Evolutionary conservation across 1,139 yeast genomes (phyloP).

Genomic region (Nakaseomyces bracarensis): DNA sequence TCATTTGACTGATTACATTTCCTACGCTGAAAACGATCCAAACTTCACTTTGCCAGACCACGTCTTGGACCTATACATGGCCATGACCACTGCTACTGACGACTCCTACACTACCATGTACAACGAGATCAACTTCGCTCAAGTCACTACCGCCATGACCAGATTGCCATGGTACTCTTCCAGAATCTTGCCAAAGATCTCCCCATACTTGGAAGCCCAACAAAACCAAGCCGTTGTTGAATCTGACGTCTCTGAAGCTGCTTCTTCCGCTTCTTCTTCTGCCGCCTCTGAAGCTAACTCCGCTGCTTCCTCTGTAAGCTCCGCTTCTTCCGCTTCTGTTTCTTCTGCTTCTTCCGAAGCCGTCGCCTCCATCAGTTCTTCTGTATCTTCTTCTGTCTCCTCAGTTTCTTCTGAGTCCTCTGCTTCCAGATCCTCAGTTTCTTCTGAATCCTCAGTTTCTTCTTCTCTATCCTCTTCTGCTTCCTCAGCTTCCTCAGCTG

Average conservation of each 20-base stretch:
- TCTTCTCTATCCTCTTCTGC: slow-evolving; percentile 11
- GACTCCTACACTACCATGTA: slow-evolving; percentile 16
- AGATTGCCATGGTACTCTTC: slow-evolving; percentile 37
- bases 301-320: slow-evolving; percentile 6
- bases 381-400: slow-evolving; percentile 11
- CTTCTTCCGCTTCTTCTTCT: slow-evolving; percentile 14
- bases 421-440: slow-evolving; percentile 11
- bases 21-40: slow-evolving; percentile 18
- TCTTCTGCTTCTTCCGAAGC: slow-evolving; percentile 14
- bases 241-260: slow-evolving; percentile 3
- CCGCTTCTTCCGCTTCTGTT: slow-evolving; percentile 5
- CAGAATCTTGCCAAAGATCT: slow-evolving; percentile 21
- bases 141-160: slow-evolving; percentile 31
- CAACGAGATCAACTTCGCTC: slow-evolving; percentile 16
- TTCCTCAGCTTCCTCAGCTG: slow-evolving; percentile 10
- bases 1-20: slow-evolving; percentile 18
- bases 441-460: slow-evolving; percentile 11
- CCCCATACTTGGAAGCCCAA: slow-evolving; percentile 34
- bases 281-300: slow-evolving; percentile 22
- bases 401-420: slow-evolving; percentile 11
- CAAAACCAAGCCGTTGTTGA: no score
- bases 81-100: slow-evolving; percentile 37
- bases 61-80: slow-evolving; percentile 32
- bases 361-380: slow-evolving; percentile 4
- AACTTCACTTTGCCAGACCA: slow-evolving; percentile 28